Conservation (phyloP, 495 filamentous ascomycete species). For the Neurospora sp. region DNA sequence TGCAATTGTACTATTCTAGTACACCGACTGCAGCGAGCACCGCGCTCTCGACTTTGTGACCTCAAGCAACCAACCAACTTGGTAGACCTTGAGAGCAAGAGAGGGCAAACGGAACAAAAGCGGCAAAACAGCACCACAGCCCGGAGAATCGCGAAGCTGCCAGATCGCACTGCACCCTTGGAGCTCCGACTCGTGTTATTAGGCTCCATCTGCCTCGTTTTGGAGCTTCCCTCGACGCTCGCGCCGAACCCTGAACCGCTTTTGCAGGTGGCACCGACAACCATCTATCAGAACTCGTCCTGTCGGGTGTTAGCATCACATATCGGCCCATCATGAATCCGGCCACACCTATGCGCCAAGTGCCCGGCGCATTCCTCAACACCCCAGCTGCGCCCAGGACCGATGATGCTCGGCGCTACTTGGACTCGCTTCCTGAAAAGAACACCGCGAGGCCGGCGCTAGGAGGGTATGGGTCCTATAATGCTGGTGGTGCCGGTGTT, state of each 20-base stretch:
- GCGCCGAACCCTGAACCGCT: not conserved
- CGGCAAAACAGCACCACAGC: not conserved
- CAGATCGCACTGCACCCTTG: not conserved
- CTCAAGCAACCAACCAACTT: not conserved
- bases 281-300: not conserved
- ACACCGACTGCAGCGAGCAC: conserved; percentile 7
- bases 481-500: not conserved
- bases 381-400: conserved; percentile 48
- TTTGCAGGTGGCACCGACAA: not conserved
- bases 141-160: not conserved
- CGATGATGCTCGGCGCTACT: conserved; percentile 30
- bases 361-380: conserved; percentile 65
- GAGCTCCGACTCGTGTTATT: not conserved
- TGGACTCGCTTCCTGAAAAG: conserved; percentile 14
- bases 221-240: not conserved
- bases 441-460: not conserved
- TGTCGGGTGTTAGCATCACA: not conserved
- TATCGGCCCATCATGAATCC: conserved; percentile 50
- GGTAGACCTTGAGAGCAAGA: not conserved
- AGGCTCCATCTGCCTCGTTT: not conserved
- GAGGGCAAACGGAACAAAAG: not conserved
- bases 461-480: not conserved
- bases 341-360: conserved; percentile 52
- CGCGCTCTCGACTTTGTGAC: not conserved
- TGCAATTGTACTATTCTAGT: conserved; percentile 7